Evolutionary conservation across 2,329 filamentous ascomycete genomes (phyloP), one percentile per base, ranked within the genome.

Genomic region (Neopestalotiopsis clavispora): DNA sequence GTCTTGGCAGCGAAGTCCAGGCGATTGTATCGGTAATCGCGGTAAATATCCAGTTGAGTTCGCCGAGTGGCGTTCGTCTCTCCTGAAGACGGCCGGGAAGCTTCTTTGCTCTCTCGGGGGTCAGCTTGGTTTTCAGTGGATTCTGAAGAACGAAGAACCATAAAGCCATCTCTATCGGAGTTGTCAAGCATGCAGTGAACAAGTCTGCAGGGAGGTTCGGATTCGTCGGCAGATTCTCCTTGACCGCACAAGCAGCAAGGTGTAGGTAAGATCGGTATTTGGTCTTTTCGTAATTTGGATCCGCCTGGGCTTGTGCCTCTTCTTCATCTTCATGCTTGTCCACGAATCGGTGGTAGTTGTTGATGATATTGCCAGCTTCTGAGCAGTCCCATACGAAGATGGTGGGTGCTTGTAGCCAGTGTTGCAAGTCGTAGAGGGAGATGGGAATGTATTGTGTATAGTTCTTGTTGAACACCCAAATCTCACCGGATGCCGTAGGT

Each of bases 361-460:
- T 92, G 67, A 99, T 90, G 74, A 99, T 98, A 72, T 98, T 96
- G 6, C 95, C 96, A 0, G 96, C 95, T 80, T 97, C 94, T 17
- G 95, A 98, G 77, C 96, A 98, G 81, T 99, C 96, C 87, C 97
- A 99, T 42, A 99, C 96, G 77, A 97, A 99, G 58, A 99, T 91
- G 70, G 95, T 97, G 0, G 96, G 96, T 0, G 95, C 95, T 71
- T 95, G 94, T 7, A 99, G 89, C 96, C 96, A 99, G 69, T 93
- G 92, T 80, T 98, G 95, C 59, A 99, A 83, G 78, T 99, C 96
- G 76, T 97, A 98, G 9, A 99, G 84, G 1, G 95, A 97, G 58
- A 99, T 93, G 0, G 96, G 96, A 57, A 99, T 99, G 78, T 99
- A 99, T 81, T 99, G 96, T 0, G 96, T 99, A 79, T 98, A 99